A percentile compares a stretch with the other conserved stretches of the same genome.
These are phyloP conservation scores for Lenwebbia sp. DNA, from an alignment of 345 rosid species.

Conservation along the genomic window DNA sequence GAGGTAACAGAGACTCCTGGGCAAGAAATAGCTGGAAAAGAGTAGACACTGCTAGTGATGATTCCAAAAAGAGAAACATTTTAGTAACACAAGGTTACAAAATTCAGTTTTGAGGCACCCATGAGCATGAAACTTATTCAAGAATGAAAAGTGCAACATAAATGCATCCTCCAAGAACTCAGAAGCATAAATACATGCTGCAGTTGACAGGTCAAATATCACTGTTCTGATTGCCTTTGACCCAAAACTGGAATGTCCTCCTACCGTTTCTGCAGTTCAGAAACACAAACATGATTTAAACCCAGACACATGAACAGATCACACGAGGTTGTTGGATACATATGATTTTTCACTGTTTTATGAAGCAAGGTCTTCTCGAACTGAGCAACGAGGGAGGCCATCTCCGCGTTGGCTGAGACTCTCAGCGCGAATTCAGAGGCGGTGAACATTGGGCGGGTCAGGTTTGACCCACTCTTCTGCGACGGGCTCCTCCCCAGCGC, in stretches of 20 bases:
- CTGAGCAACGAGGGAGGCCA: too few relatives aligned
- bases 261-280: slow-evolving; percentile 58
- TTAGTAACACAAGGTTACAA: not conserved
- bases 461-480: too few relatives aligned
- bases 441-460: too few relatives aligned
- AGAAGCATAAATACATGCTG: not conserved
- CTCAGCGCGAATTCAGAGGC: too few relatives aligned
- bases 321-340: too few relatives aligned
- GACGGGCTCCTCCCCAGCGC: too few relatives aligned
- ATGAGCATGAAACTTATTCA: not conserved
- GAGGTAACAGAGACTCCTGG: not conserved
- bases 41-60: not conserved
- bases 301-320: not conserved
- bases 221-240: slow-evolving; percentile 20
- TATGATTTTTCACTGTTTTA: too few relatives aligned
- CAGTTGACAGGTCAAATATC: not conserved
- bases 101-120: not conserved
- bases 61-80: not conserved
- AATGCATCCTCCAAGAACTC: not conserved
- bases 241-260: slow-evolving; percentile 87
- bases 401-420: too few relatives aligned
- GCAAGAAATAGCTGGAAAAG: not conserved
- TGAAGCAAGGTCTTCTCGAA: too few relatives aligned
- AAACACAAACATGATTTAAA: not conserved
- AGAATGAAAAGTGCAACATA: not conserved